phyloP scores from a whole-genome alignment of 345 rosid species.

The Linum lewisii region DNA sequence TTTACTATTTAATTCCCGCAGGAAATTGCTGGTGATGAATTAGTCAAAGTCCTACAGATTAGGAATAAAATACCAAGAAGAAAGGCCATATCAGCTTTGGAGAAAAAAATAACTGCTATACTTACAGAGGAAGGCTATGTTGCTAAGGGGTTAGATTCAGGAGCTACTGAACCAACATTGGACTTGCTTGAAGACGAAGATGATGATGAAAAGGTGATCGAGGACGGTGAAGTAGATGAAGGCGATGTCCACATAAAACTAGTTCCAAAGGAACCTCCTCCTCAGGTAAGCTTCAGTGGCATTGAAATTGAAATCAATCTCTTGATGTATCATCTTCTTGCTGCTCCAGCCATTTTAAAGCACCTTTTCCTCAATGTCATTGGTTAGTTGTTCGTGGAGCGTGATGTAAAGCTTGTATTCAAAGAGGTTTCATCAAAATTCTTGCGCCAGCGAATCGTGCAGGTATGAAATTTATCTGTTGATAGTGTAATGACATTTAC shows the following conservation, averaged over 20 bases:
- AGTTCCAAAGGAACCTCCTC: constrained; percentile 49
- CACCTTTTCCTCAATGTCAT: constrained; percentile 15
- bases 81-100: constrained; percentile 72
- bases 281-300: constrained; percentile 43
- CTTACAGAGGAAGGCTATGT: constrained; percentile 89
- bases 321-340: neutral
- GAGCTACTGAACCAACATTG: constrained; percentile 46
- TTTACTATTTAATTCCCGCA: constrained; percentile 18
- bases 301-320: neutral
- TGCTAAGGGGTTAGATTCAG: constrained; percentile 39
- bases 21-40: constrained; percentile 87
- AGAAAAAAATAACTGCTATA: constrained; percentile 64
- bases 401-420: constrained; percentile 96
- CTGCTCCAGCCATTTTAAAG: constrained; percentile 11
- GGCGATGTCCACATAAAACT: constrained; percentile 98
- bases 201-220: constrained; percentile 93
- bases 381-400: constrained; percentile 67
- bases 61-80: constrained; percentile 76
- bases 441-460: constrained; percentile 80
- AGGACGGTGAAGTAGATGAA: constrained; percentile 98
- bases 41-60: constrained; percentile 66
- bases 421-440: constrained; percentile 86
- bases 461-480: constrained; percentile 38
- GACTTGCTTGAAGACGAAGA: constrained; percentile 86
- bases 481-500: neutral